phyloP scores from a whole-genome alignment of 2,329 filamentous ascomycete genomes.

The Arthroderma uncinatum region DNA sequence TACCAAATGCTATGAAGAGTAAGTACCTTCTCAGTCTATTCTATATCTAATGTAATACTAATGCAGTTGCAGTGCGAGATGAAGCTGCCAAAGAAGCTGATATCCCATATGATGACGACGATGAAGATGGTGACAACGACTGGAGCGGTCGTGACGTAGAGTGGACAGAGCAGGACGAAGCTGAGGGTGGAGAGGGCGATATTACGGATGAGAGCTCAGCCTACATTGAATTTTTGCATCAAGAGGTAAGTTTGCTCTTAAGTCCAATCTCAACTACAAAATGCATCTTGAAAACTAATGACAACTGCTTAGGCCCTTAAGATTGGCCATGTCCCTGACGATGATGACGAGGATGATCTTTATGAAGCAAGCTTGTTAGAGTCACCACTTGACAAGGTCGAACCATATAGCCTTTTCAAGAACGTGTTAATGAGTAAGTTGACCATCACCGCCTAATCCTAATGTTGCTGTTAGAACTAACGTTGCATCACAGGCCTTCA shows the following conservation, averaged over 20 bases:
- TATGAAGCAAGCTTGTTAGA: conserved; percentile 90
- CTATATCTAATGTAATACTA: neutral
- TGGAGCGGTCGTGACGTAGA: conserved; percentile 67
- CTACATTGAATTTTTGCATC: conserved; percentile 90
- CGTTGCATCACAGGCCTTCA: conserved; percentile 56
- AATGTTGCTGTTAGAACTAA: neutral
- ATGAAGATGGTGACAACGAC: conserved; percentile 71
- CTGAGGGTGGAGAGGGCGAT: conserved; percentile 52
- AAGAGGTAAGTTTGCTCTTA: conserved; percentile 51
- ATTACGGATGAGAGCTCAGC: conserved; percentile 82
- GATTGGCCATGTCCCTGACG: conserved; percentile 59
- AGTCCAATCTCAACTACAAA: neutral
- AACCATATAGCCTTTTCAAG: conserved; percentile 86
- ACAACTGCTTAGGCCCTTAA: conserved; percentile 56
- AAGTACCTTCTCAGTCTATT: conserved; percentile 26
- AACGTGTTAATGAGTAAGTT: conserved; percentile 67
- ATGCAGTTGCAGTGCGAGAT: conserved; percentile 55
- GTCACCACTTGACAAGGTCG: conserved; percentile 86
- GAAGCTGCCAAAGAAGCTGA: conserved; percentile 86
- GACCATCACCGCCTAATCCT: neutral
- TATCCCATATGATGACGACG: conserved; percentile 57
- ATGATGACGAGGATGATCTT: conserved; percentile 76
- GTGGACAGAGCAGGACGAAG: conserved; percentile 52
- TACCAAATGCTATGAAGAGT: conserved; percentile 81
- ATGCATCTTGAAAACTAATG: conserved; percentile 8